Evolutionary conservation across 2,329 filamentous ascomycete genomes (phyloP).

Genomic region (Aureobasidium sp.): DNA sequence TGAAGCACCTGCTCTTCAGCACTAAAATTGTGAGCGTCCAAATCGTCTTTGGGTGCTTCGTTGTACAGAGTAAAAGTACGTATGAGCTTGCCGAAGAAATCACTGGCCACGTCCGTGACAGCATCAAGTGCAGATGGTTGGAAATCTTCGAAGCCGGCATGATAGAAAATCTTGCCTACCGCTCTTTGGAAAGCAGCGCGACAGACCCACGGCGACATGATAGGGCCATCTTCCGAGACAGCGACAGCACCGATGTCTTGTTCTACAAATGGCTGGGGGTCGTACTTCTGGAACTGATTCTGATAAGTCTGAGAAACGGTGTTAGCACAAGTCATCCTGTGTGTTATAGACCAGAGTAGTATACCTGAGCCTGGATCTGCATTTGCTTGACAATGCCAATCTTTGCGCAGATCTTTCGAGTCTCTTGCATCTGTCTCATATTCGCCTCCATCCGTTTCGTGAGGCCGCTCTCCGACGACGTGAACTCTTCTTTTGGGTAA

Average conservation of each 20-base stretch:
- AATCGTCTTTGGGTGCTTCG: slow-evolving; percentile 61
- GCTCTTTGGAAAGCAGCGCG: slow-evolving; percentile 80
- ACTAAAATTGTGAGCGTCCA: slow-evolving; percentile 54
- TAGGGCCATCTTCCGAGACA: slow-evolving; percentile 75
- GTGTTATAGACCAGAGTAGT: slow-evolving; percentile 17
- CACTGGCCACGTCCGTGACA: slow-evolving; percentile 78
- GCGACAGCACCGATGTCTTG: slow-evolving; percentile 83
- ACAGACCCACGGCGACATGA: slow-evolving; percentile 77
- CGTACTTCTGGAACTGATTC: slow-evolving; percentile 97
- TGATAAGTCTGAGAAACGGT: slow-evolving; percentile 65
- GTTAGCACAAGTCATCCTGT: slow-evolving; percentile 14
- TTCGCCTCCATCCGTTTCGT: slow-evolving; percentile 80
- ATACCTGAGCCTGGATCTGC: slow-evolving; percentile 92
- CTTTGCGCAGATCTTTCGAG: slow-evolving; percentile 88
- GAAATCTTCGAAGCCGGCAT: slow-evolving; percentile 92
- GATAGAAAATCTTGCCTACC: slow-evolving; percentile 93
- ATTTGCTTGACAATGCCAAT: slow-evolving; percentile 99
- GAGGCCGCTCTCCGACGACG: slow-evolving; percentile 63
- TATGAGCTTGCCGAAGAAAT: slow-evolving; percentile 81
- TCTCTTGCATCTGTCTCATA: slow-evolving; percentile 92
- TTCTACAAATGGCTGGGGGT: slow-evolving; percentile 84
- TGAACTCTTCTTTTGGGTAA: slow-evolving; percentile 66
- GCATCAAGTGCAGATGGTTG: slow-evolving; percentile 90
- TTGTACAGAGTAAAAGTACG: slow-evolving; percentile 73
- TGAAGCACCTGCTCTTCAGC: slow-evolving; percentile 83